Evolutionary conservation across 257 asterid genomes (phyloP).

Genomic region (Phtheirospermum japonicum): DNA sequence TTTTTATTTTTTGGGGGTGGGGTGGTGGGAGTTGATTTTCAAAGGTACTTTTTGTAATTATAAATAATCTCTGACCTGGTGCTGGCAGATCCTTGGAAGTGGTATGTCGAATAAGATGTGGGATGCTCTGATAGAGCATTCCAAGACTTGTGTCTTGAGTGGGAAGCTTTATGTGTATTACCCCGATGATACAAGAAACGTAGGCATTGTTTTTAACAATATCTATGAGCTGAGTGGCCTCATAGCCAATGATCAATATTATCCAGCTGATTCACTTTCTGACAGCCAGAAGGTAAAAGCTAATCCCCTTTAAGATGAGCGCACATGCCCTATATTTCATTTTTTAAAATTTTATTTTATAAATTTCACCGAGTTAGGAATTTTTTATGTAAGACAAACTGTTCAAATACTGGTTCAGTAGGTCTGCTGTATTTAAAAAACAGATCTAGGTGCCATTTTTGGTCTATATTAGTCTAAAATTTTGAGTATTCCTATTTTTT

Average conservation of each 20-base stretch:
- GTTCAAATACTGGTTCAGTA: neutral
- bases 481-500: neutral
- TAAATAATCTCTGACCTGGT: neutral
- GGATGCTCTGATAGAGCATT: constrained; percentile 93
- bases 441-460: neutral
- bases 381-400: too few relatives aligned
- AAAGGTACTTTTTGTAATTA: constrained; percentile 5
- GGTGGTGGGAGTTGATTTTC: too few relatives aligned
- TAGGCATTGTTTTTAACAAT: constrained; percentile 85
- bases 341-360: neutral
- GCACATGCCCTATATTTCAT: neutral
- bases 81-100: constrained; percentile 83
- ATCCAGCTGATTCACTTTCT: constrained; percentile 79
- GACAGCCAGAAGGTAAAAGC: constrained; percentile 88
- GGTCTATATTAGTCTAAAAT: neutral
- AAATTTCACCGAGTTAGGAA: too few relatives aligned
- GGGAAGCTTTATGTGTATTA: constrained; percentile 90
- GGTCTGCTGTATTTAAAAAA: too few relatives aligned
- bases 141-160: constrained; percentile 88
- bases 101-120: constrained; percentile 99
- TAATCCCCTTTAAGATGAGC: constrained; percentile 3
- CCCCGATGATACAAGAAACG: constrained; percentile 68
- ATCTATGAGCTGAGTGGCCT: constrained; percentile 91
- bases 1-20: too few relatives aligned
- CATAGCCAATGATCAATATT: constrained; percentile 74